phyloP scores from a whole-genome alignment of 768 basidiomycete species.

The Lactarius hengduanensis region DNA sequence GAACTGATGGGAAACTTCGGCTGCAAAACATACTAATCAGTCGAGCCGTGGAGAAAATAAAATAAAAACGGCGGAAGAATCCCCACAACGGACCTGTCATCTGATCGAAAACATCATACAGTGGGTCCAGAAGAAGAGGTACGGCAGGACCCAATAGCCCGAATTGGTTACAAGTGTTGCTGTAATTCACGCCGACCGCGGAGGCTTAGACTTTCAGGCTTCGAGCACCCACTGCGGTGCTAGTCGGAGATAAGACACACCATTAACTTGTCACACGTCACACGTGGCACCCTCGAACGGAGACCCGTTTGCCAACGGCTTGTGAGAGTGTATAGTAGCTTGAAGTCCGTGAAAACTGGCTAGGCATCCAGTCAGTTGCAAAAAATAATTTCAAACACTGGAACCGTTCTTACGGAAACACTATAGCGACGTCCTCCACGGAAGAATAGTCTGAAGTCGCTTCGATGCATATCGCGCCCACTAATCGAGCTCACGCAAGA shows the following conservation, averaged over 20 bases:
- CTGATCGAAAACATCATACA: neutral
- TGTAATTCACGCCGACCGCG: too few species aligned
- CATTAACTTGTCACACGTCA: neutral
- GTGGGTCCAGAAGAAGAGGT: too few species aligned
- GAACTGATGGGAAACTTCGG: neutral
- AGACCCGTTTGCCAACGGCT: neutral
- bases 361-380: neutral
- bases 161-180: neutral
- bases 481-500: neutral
- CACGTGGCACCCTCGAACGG: neutral
- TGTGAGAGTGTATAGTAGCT: too few species aligned
- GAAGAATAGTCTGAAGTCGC: neutral
- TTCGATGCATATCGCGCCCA: neutral
- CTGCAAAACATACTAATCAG: neutral
- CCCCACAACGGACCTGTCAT: neutral
- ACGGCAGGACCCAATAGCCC: neutral
- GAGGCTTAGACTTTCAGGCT: neutral
- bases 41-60: neutral
- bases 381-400: neutral
- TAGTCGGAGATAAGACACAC: neutral
- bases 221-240: neutral
- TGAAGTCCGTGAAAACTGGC: too few species aligned
- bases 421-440: neutral
- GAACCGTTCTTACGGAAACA: too few species aligned
- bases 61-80: neutral